A percentile compares a stretch with the other conserved stretches of the same genome.
Evolutionary conservation across 148 eudicot genomes (phyloP).

Genomic region (Talinum fruticosum): DNA sequence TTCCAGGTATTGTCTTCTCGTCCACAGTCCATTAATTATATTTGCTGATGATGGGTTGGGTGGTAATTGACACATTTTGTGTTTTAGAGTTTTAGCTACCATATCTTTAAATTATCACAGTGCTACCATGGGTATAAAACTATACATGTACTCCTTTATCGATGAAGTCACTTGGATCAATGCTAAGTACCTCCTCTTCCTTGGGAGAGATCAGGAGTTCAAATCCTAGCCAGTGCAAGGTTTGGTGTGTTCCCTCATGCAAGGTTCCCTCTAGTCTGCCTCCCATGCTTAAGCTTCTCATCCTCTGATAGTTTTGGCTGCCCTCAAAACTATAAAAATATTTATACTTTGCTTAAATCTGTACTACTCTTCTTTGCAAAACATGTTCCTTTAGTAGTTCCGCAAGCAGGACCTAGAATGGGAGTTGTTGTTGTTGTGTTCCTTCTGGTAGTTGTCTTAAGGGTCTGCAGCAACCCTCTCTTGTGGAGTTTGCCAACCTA

Average conservation of each 20-base stretch:
- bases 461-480: not conserved
- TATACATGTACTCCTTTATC: not conserved
- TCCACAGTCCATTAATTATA: slow-evolving; percentile 4
- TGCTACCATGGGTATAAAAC: not conserved
- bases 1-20: slow-evolving; percentile 57
- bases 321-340: too few species aligned
- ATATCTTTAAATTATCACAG: slow-evolving; percentile 11
- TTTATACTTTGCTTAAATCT: not conserved
- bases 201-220: too few species aligned
- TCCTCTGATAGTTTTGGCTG: not conserved
- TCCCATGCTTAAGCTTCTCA: not conserved
- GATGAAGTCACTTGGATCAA: not conserved
- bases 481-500: not conserved
- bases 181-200: too few species aligned
- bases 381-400: not conserved
- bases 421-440: too few species aligned
- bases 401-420: too few species aligned
- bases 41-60: not conserved
- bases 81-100: not conserved
- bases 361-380: not conserved
- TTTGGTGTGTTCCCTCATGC: too few species aligned
- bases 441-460: not conserved
- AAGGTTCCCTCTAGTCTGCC: not conserved
- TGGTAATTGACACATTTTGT: not conserved
- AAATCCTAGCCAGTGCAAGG: too few species aligned